Conservation (phyloP, 192 early-diverging fungal genomes). For the Coemansia sp. region DNA sequence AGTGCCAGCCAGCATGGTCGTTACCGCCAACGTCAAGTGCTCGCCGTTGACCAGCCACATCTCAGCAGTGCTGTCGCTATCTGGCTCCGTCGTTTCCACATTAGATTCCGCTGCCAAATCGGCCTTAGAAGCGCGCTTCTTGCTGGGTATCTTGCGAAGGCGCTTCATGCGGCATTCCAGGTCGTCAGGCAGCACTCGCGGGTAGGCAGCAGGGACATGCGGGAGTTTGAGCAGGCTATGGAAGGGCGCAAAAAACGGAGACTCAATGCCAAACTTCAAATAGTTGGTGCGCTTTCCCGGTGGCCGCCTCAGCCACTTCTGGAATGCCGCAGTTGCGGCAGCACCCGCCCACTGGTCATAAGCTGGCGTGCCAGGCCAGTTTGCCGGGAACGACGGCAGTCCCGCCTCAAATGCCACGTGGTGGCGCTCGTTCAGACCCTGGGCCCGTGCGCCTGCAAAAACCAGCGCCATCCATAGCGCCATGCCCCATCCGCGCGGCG, state of each 20-base stretch:
- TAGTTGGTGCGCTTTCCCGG: constrained; percentile 82
- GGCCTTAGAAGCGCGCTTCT: background rate
- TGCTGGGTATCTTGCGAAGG: constrained; percentile 23
- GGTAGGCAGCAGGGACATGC: constrained; percentile 14
- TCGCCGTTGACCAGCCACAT: constrained; percentile 45
- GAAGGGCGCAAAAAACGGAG: constrained; percentile 75
- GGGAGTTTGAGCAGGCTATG: constrained; percentile 35
- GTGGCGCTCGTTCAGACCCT: constrained; percentile 71
- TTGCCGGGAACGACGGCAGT: constrained; percentile 75
- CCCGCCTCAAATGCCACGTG: constrained; percentile 75
- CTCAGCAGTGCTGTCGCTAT: constrained; percentile 3
- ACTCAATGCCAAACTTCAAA: constrained; percentile 59
- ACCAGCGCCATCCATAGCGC: constrained; percentile 83
- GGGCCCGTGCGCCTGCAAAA: constrained; percentile 82
- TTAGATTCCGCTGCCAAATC: background rate
- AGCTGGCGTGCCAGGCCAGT: constrained; percentile 74
- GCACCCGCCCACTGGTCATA: constrained; percentile 56
- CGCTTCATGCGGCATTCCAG: constrained; percentile 44
- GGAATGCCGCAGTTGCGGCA: constrained; percentile 41
- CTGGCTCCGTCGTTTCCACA: background rate
- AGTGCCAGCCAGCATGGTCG: background rate
- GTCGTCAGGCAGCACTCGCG: constrained; percentile 11
- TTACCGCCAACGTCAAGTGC: constrained; percentile 2
- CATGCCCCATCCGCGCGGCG: constrained; percentile 82
- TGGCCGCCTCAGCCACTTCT: constrained; percentile 66